Base-by-base conservation (phyloP, 257 asterid species). In the Capsicum rhomboideum region DNA sequence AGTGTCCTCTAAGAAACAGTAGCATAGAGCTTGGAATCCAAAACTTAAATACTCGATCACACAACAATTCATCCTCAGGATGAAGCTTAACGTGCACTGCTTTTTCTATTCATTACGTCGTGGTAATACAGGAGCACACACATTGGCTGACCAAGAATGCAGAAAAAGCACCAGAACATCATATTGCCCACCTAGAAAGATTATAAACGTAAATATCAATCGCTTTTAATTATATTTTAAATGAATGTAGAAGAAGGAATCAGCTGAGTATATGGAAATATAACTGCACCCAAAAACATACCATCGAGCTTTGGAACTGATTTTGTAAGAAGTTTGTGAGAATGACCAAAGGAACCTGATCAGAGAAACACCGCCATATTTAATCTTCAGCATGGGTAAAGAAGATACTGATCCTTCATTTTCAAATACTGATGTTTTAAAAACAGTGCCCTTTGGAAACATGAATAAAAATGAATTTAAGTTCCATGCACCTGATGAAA, bases 91-190 rank as follows among this genome's bases (percentile, higher is more conserved):
- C 16, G 44, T 49, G 81, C 81, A 49, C 81, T 75, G 81, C 42
- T 52, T 75, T 75, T 94, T 84, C 97, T 93, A 79, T 96, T 97
- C 97, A 97, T 92, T 90, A 92, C 72, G 88, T 95, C 99, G 78
- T 97, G 99, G 90, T 97, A 97, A 91, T 97, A 95, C 40, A 97
- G 92, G 86, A 97, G 87, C 83, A 97, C 87, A 37, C 95, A 90
- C 98, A 93, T 97, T 1, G 99, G 99, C 89, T 97, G 99, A 44
- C 99, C 99, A 16, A 93, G 84, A 84, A 95, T 97, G 84, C 98
- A 86, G 90, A 97, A 97, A 69, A 80, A 90, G 89, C 97, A 95
- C 99, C 98, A 97, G 87, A 97, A 97, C 85, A 95, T 86, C 96
- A 92, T 97, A 86, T 97, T 97, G 58, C 99, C 99, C 86, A 97